Conservation (phyloP, 116 monocot genomes). For the Posidonia oceanica region DNA sequence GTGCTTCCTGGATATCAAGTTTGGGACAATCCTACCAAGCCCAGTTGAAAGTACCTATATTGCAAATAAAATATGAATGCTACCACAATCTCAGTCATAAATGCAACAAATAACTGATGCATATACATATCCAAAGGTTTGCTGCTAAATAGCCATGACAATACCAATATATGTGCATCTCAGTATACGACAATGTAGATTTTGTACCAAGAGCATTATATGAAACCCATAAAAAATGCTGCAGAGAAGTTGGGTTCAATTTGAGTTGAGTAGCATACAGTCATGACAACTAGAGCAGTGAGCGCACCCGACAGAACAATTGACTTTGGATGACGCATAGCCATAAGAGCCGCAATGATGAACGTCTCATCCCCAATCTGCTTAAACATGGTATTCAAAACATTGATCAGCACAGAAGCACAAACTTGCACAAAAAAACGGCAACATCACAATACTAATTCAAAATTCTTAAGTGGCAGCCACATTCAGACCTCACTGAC, state of each 20-base stretch:
- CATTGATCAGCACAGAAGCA: background rate
- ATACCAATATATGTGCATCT: too few species aligned
- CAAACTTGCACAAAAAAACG: background rate
- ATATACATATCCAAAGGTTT: too few species aligned
- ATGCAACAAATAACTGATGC: too few species aligned
- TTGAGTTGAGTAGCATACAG: constrained; percentile 34
- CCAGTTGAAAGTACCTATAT: constrained; percentile 79
- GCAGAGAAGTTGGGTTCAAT: background rate
- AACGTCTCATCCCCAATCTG: constrained; percentile 98
- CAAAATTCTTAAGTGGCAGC: background rate
- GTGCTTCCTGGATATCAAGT: constrained; percentile 96
- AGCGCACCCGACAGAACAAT: constrained; percentile 91
- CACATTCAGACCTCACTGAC: constrained; percentile 66
- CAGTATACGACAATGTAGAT: too few species aligned
- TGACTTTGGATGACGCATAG: constrained; percentile 94
- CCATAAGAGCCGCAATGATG: constrained; percentile 97
- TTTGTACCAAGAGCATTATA: too few species aligned
- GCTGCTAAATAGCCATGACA: too few species aligned
- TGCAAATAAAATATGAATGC: background rate
- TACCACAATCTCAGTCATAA: background rate
- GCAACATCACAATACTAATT: background rate
- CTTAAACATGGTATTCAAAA: background rate
- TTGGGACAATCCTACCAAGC: constrained; percentile 90
- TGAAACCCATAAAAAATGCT: background rate
- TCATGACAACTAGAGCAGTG: constrained; percentile 86